Evolutionary conservation across 169 alveolate genomes (phyloP).

Genomic region (Theileria orientalis): DNA sequence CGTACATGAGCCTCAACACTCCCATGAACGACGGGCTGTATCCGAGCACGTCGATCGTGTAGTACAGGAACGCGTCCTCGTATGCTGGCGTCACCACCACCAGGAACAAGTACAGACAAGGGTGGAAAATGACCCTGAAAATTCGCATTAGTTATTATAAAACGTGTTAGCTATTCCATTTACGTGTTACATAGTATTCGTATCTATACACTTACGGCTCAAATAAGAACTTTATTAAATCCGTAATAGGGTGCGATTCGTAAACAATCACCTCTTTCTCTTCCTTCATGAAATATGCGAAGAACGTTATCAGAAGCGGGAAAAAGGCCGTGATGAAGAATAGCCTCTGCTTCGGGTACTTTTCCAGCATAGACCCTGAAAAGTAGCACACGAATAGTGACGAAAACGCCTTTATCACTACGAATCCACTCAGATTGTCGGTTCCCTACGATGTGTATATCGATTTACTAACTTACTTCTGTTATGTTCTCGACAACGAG

Average conservation of each 20-base stretch:
- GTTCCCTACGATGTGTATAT: slow-evolving; percentile 20
- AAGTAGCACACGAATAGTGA: slow-evolving; percentile 89
- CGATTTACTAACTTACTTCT: neutral
- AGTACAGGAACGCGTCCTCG: slow-evolving; percentile 89
- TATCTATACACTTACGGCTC: slow-evolving; percentile 41
- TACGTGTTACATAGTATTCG: slow-evolving; percentile 68
- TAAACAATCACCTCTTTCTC: slow-evolving; percentile 56
- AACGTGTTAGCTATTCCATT: slow-evolving; percentile 91
- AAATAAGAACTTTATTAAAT: slow-evolving; percentile 65
- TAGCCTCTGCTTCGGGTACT: slow-evolving; percentile 79
- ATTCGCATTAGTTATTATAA: slow-evolving; percentile 56
- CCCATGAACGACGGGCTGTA: slow-evolving; percentile 93
- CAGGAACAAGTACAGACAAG: slow-evolving; percentile 7
- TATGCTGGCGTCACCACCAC: slow-evolving; percentile 88
- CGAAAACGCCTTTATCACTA: slow-evolving; percentile 89
- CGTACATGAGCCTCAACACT: slow-evolving; percentile 87
- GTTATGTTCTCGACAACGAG: slow-evolving; percentile 71
- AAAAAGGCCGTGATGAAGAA: slow-evolving; percentile 85
- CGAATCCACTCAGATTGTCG: slow-evolving; percentile 84
- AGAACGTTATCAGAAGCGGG: slow-evolving; percentile 81
- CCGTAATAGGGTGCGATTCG: slow-evolving; percentile 72
- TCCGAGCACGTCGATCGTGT: slow-evolving; percentile 87
- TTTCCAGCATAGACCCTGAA: slow-evolving; percentile 89
- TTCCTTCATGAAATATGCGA: slow-evolving; percentile 84
- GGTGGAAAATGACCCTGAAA: slow-evolving; percentile 14